Evolutionary conservation across 768 basidiomycete genomes (phyloP).

Genomic region (Trametes villosa): DNA sequence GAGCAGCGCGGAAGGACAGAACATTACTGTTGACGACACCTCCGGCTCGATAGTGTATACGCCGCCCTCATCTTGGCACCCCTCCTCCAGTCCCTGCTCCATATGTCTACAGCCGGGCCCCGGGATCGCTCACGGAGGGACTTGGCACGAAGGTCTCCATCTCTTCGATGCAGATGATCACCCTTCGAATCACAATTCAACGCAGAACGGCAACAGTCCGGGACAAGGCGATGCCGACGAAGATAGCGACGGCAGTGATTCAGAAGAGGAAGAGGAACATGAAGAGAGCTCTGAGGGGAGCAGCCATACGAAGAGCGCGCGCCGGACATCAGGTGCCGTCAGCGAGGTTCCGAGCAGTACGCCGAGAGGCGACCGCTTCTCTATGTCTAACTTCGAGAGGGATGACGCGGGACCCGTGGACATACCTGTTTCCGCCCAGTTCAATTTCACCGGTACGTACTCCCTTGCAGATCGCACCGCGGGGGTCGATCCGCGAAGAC

Average conservation of each 20-base stretch:
- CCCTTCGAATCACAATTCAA: conserved; percentile 2
- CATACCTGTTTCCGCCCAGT: conserved; percentile 26
- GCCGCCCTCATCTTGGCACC: conserved; percentile 27
- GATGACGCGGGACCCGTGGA: conserved; percentile 32
- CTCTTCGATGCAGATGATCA: conserved; percentile 26
- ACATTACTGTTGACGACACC: conserved; percentile 31
- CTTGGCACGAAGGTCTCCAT: conserved; percentile 33
- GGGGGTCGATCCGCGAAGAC: background rate
- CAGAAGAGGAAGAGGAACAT: too few relatives aligned
- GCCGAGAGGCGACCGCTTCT: conserved; percentile 26
- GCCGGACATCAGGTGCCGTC: background rate
- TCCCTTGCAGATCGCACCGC: conserved; percentile 1
- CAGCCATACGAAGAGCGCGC: background rate
- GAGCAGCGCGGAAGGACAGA: conserved; percentile 16
- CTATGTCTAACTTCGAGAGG: conserved; percentile 26
- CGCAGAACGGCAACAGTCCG: background rate
- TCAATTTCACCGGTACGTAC: conserved; percentile 36
- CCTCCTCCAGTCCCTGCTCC: conserved; percentile 25
- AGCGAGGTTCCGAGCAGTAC: conserved; percentile 12
- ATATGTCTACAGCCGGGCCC: conserved; percentile 23
- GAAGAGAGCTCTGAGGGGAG: conserved; percentile 4
- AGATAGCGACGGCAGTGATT: background rate
- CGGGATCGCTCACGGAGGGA: conserved; percentile 22
- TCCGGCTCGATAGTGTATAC: conserved; percentile 26
- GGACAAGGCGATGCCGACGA: conserved; percentile 3